Evolutionary conservation across 371 early-diverging fungal genomes (phyloP).

Genomic region (Entomophthora muscae): DNA sequence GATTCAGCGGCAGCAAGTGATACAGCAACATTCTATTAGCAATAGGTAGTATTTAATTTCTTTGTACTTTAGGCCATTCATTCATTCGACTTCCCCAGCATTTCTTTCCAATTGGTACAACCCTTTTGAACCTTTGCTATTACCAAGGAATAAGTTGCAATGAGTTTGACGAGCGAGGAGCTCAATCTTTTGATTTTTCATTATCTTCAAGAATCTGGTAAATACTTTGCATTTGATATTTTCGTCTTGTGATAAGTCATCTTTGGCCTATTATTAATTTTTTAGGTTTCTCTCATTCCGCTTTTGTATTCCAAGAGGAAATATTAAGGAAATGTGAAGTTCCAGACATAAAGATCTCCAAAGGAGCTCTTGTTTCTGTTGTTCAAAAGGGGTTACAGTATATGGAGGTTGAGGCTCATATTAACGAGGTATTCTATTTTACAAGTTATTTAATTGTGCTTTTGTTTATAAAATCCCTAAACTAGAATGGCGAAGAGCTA

Average conservation of each 20-base stretch:
- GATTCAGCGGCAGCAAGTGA: too few species aligned
- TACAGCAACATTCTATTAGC: too few species aligned
- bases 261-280: neutral
- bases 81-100: too few species aligned
- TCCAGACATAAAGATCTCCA: conserved; percentile 45
- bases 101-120: too few species aligned
- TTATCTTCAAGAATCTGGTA: conserved; percentile 7
- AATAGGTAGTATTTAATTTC: too few species aligned
- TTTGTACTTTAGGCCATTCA: too few species aligned
- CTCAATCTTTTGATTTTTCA: conserved; percentile 1
- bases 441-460: too few species aligned
- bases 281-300: conserved; percentile 75
- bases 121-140: neutral
- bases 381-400: conserved; percentile 89
- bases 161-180: conserved; percentile 6
- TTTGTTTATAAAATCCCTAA: neutral
- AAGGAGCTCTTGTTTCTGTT: conserved; percentile 70
- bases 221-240: neutral
- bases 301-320: conserved; percentile 82
- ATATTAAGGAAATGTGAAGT: conserved; percentile 49
- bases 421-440: conserved; percentile 56
- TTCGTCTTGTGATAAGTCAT: neutral
- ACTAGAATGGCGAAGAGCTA: conserved; percentile 53
- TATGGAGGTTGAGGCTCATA: conserved; percentile 70
- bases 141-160: neutral